phyloP scores from a whole-genome alignment of 148 eudicot genomes.

The Vaccinium darrowii region DNA sequence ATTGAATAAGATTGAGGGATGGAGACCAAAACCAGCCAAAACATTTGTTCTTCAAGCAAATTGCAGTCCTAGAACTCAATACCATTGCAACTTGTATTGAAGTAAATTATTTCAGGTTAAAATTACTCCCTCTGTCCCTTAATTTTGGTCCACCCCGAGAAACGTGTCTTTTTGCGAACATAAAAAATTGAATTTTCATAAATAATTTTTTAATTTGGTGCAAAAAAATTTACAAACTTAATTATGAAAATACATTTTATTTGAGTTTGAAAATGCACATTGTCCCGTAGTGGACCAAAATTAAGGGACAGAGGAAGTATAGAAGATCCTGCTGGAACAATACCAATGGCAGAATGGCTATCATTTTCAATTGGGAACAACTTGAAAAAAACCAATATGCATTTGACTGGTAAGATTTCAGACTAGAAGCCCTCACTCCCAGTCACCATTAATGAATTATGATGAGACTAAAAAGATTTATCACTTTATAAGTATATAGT shows the following conservation, averaged over 20 bases:
- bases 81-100: background rate
- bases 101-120: background rate
- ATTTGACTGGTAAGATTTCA: background rate
- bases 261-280: no score
- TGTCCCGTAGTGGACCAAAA: no score
- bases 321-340: background rate
- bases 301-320: no score
- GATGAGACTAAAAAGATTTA: background rate
- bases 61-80: background rate
- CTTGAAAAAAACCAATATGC: background rate
- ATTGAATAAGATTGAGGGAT: background rate
- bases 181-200: no score
- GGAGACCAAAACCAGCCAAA: conserved; percentile 2
- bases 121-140: background rate
- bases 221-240: no score
- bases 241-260: no score
- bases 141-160: no score
- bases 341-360: background rate
- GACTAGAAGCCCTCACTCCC: background rate
- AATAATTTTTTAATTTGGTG: no score
- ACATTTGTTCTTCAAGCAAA: background rate
- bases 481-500: background rate
- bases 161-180: no score
- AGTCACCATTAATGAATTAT: background rate
- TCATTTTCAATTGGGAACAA: background rate